These are phyloP conservation scores for Ceratonia siliqua DNA, from an alignment of 306 rosid species.

Conservation along the genomic window DNA sequence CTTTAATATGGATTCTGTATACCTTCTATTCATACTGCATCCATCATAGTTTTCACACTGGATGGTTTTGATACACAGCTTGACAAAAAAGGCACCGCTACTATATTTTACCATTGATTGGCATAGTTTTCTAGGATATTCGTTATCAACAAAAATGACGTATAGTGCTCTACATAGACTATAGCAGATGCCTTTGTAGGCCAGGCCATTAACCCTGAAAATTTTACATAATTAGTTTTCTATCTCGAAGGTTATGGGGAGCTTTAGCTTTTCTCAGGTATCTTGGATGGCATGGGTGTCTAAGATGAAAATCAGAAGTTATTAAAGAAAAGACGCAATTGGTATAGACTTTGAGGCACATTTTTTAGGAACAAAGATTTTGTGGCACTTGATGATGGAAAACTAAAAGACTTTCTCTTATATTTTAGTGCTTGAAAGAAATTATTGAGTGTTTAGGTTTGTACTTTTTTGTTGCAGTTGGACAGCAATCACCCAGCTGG, in stretches of 20 bases:
- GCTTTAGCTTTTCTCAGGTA: conserved; percentile 24
- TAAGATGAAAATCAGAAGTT: not conserved
- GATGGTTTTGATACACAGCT: not conserved
- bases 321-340: not conserved
- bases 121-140: not conserved
- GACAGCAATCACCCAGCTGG: conserved; percentile 94
- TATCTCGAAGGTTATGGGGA: not conserved
- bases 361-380: not conserved
- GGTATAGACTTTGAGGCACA: no score
- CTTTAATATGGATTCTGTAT: not conserved
- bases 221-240: no score
- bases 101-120: not conserved
- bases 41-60: not conserved
- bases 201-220: not conserved
- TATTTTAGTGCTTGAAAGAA: conserved; percentile 6
- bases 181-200: not conserved
- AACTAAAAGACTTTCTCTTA: not conserved
- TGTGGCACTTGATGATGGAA: conserved; percentile 10
- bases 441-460: not conserved
- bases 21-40: not conserved
- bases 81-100: not conserved
- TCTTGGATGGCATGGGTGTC: not conserved
- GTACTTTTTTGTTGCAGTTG: conserved; percentile 60
- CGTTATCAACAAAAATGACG: not conserved
- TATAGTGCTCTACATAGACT: not conserved